These are phyloP conservation scores for Tetradesmus lagerheimii DNA, from an alignment of 139 green algal species.

Conservation along the genomic window DNA sequence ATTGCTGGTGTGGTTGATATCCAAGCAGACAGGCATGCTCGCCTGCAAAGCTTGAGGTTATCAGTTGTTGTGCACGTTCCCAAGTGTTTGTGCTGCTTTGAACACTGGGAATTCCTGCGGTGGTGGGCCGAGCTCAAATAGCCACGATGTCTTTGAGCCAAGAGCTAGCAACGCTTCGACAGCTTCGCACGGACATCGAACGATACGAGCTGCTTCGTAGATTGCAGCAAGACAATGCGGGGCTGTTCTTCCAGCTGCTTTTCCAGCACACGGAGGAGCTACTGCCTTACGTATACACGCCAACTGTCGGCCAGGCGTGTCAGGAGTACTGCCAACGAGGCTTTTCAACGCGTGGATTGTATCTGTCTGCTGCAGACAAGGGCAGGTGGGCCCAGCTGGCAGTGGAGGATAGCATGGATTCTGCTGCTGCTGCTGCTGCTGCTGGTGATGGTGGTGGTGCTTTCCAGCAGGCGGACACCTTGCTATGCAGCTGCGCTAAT, in stretches of 20 bases:
- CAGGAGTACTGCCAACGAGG: slow-evolving; percentile 71
- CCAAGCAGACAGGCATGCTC: too few species aligned
- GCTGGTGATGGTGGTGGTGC: slow-evolving; percentile 74
- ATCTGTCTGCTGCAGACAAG: slow-evolving; percentile 60
- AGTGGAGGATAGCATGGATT: background rate
- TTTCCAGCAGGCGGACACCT: too few species aligned
- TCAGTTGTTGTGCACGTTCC: too few species aligned
- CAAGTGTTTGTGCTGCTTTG: background rate
- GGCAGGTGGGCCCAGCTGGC: background rate
- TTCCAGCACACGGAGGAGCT: slow-evolving; percentile 76
- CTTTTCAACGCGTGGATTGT: slow-evolving; percentile 57
- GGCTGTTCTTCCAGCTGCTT: slow-evolving; percentile 67
- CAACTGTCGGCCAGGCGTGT: slow-evolving; percentile 94
- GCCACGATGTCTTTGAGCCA: background rate
- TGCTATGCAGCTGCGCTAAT: too few species aligned
- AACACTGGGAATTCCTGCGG: background rate
- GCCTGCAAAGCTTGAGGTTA: too few species aligned
- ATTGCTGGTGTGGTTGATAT: background rate
- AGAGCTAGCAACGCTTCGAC: background rate
- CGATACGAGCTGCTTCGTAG: slow-evolving; percentile 65
- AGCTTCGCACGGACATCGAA: slow-evolving; percentile 23
- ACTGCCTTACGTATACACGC: slow-evolving; percentile 93
- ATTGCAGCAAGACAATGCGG: slow-evolving; percentile 56
- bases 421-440: slow-evolving; percentile 14
- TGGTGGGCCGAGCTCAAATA: background rate